Conservation (phyloP, 2,329 filamentous ascomycete species). For the Fusarium sambucinum region DNA sequence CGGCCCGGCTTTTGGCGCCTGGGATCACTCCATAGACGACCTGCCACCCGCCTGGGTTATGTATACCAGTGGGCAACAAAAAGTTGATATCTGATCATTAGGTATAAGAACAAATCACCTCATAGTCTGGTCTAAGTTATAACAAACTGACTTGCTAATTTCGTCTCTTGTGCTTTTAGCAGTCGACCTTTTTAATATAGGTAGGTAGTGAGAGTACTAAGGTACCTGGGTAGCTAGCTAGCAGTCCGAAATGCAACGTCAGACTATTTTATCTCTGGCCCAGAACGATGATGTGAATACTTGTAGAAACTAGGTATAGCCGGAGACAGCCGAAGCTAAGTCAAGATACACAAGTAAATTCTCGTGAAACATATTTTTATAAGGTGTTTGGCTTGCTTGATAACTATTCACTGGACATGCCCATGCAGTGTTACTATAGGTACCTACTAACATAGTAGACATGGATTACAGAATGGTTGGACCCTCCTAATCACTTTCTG, state of each 20-base stretch:
- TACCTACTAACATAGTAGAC: too few species aligned
- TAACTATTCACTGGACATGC: too few species aligned
- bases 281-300: neutral
- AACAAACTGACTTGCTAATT: neutral
- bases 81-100: neutral
- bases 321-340: neutral
- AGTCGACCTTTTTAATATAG: neutral
- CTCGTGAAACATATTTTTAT: neutral
- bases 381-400: neutral
- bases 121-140: too few species aligned
- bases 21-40: constrained; percentile 2
- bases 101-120: too few species aligned
- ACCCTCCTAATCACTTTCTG: constrained; percentile 7
- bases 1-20: constrained; percentile 13
- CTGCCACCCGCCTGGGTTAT: neutral
- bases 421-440: neutral
- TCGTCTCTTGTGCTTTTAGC: neutral
- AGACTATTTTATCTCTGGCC: constrained; percentile 1
- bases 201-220: neutral
- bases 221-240: neutral
- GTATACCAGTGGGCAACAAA: neutral
- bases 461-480: constrained; percentile 5
- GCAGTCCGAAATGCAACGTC: constrained; percentile 8
- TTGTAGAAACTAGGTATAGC: neutral
- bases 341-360: neutral